Conservation (phyloP, 2,329 filamentous ascomycete species). For the Hypoxylon sp. region DNA sequence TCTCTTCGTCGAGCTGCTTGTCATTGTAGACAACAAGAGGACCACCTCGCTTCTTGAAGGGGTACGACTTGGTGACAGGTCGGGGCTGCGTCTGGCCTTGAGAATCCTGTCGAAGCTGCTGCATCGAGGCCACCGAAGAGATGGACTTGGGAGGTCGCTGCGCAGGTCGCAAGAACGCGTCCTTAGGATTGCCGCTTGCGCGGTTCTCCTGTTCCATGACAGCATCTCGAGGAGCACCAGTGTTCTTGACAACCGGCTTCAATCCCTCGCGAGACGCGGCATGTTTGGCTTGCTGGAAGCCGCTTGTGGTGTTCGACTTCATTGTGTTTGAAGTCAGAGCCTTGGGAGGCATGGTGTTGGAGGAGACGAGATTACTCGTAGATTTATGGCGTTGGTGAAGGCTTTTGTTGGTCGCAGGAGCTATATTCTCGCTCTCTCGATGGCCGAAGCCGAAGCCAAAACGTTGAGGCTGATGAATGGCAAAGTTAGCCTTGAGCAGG, state of each 20-base stretch:
- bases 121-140: slow-evolving; percentile 46
- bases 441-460: slow-evolving; percentile 73
- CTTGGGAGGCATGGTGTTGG: slow-evolving; percentile 65
- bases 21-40: slow-evolving; percentile 51
- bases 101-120: slow-evolving; percentile 32
- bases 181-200: slow-evolving; percentile 50
- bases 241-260: slow-evolving; percentile 54
- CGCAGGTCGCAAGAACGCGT: slow-evolving; percentile 59
- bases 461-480: slow-evolving; percentile 75
- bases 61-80: slow-evolving; percentile 21
- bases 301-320: slow-evolving; percentile 85
- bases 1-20: slow-evolving; percentile 35
- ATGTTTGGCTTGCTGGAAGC: slow-evolving; percentile 72
- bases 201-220: slow-evolving; percentile 64
- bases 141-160: slow-evolving; percentile 52
- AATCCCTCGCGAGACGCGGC: slow-evolving; percentile 44
- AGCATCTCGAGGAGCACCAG: slow-evolving; percentile 43
- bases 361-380: slow-evolving; percentile 65
- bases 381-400: slow-evolving; percentile 89
- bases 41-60: slow-evolving; percentile 36
- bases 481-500: slow-evolving; percentile 29
- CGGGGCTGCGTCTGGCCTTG: slow-evolving; percentile 6
- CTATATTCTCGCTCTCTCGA: slow-evolving; percentile 44
- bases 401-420: slow-evolving; percentile 70
- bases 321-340: slow-evolving; percentile 71